phyloP scores from a whole-genome alignment of 2,329 filamentous ascomycete species.

The Teratosphaeria zuluensis region DNA sequence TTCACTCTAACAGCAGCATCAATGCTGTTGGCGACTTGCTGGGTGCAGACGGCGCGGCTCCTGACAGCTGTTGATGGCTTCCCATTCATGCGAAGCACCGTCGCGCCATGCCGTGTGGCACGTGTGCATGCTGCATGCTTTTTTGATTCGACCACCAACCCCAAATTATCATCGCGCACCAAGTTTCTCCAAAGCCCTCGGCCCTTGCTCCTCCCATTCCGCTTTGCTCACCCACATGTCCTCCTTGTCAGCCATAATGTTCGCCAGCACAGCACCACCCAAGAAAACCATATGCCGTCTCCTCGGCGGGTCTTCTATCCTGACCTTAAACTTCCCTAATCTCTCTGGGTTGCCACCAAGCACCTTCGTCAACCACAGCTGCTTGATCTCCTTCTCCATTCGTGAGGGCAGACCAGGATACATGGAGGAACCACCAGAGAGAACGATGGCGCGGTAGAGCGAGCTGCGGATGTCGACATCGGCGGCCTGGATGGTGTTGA shows the following conservation, averaged over 20 bases:
- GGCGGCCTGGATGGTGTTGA: constrained; percentile 95
- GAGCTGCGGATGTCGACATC: constrained; percentile 91
- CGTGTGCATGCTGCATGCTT: too few relatives aligned
- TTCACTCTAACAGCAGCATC: too few relatives aligned
- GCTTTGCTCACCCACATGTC: constrained; percentile 98
- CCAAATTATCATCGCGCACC: constrained; percentile 57
- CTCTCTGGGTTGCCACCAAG: constrained; percentile 86
- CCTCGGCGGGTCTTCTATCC: constrained; percentile 94
- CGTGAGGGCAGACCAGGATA: constrained; percentile 91
- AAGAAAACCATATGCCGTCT: constrained; percentile 99
- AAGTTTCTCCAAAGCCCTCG: constrained; percentile 78
- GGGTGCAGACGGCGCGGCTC: too few relatives aligned
- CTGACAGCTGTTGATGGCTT: too few relatives aligned
- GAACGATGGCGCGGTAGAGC: constrained; percentile 92
- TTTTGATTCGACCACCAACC: too few relatives aligned
- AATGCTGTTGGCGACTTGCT: too few relatives aligned
- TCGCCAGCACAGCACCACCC: constrained; percentile 89
- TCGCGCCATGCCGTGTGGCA: too few relatives aligned
- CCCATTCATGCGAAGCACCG: too few relatives aligned
- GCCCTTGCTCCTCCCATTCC: constrained; percentile 92
- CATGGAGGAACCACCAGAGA: constrained; percentile 97
- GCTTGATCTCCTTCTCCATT: constrained; percentile 97
- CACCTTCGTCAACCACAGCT: constrained; percentile 91
- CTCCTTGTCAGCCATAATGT: constrained; percentile 98
- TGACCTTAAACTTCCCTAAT: constrained; percentile 95